Evolutionary conservation across 805 yeast genomes (phyloP).

Genomic region (Candida tibetensis): DNA sequence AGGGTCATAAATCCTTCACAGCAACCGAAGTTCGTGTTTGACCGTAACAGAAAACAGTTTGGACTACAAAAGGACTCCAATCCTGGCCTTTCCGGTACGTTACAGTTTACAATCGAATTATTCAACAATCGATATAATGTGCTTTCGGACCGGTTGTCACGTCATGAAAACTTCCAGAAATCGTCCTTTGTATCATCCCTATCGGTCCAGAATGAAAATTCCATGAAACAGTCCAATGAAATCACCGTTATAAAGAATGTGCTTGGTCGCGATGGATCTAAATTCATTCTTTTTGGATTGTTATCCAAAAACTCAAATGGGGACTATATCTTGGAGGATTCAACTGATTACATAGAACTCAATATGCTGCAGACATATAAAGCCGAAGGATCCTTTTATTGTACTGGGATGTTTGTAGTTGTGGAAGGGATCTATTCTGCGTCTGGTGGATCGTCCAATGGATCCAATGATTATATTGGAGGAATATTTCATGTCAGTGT

Average conservation of each 20-base stretch:
- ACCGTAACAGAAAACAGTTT: slow-evolving; percentile 60
- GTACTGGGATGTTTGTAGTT: slow-evolving; percentile 72
- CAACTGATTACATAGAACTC: slow-evolving; percentile 68
- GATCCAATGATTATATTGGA: slow-evolving; percentile 29
- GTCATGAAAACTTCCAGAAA: slow-evolving; percentile 74
- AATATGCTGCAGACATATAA: slow-evolving; percentile 62
- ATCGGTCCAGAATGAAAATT: slow-evolving; percentile 1
- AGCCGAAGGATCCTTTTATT: slow-evolving; percentile 62
- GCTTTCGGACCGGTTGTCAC: slow-evolving; percentile 63
- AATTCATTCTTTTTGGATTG: slow-evolving; percentile 77
- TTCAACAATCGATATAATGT: slow-evolving; percentile 58
- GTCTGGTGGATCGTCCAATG: slow-evolving; percentile 45
- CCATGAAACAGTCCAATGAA: slow-evolving; percentile 15
- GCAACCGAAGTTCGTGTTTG: slow-evolving; percentile 65
- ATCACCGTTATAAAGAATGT: slow-evolving; percentile 79
- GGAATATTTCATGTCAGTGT: slow-evolving; percentile 67
- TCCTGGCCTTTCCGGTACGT: slow-evolving; percentile 11
- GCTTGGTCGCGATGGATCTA: slow-evolving; percentile 76
- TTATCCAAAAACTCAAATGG: slow-evolving; percentile 63
- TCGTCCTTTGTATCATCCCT: slow-evolving; percentile 42
- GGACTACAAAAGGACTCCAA: slow-evolving; percentile 26
- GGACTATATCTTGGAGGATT: slow-evolving; percentile 75
- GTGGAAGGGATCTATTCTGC: slow-evolving; percentile 84
- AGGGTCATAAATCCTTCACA: slow-evolving; percentile 59
- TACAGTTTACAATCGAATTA: slow-evolving; percentile 31